phyloP scores from a whole-genome alignment of 2,329 filamentous ascomycete genomes.

The Apiospora aurea region DNA sequence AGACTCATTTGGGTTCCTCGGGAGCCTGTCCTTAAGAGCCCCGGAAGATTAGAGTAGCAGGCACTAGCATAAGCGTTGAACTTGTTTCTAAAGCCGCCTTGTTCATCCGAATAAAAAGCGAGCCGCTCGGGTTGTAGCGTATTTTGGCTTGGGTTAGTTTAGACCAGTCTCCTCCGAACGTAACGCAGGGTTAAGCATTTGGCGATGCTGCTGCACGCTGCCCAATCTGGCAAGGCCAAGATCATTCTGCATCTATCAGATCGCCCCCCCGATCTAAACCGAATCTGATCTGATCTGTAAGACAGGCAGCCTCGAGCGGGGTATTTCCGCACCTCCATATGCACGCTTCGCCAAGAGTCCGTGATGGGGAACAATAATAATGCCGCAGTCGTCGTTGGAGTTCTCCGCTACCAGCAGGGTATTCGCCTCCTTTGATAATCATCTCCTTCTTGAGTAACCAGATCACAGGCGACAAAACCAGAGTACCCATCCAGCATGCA shows the following conservation, averaged over 20 bases:
- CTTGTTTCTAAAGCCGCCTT: too few species aligned
- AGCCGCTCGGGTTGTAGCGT: too few species aligned
- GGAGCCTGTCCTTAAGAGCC: too few species aligned
- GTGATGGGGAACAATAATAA: not conserved
- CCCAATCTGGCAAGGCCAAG: not conserved
- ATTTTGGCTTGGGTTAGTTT: not conserved
- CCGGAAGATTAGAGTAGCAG: too few species aligned
- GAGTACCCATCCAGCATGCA: not conserved
- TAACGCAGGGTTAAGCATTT: too few species aligned
- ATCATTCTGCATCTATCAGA: not conserved
- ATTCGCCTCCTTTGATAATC: not conserved
- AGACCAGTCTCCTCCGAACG: not conserved
- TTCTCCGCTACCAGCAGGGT: not conserved
- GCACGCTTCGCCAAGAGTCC: not conserved
- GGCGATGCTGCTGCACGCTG: not conserved
- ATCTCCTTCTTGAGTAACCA: not conserved
- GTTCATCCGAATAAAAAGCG: too few species aligned
- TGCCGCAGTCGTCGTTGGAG: not conserved
- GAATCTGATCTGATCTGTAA: not conserved
- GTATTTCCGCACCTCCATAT: not conserved
- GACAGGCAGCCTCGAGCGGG: not conserved
- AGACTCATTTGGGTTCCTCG: too few species aligned
- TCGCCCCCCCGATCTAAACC: not conserved
- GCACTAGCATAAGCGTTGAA: too few species aligned
- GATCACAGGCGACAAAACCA: not conserved